phyloP scores from a whole-genome alignment of 1,139 yeast species.

The Suhomyces guaymorum region DNA sequence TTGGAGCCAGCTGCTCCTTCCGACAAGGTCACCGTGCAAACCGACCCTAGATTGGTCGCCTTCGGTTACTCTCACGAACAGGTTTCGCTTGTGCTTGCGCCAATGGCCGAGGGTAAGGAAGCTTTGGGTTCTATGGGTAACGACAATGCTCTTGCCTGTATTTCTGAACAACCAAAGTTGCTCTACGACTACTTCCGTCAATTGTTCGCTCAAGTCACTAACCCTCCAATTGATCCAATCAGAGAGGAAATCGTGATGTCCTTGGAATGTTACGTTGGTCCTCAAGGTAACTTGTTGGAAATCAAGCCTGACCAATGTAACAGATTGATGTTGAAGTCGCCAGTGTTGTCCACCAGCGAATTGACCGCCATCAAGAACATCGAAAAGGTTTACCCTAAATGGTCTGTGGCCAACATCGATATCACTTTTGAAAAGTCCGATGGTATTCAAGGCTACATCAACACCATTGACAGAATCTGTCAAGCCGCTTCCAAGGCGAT shows the following conservation, averaged over 20 bases:
- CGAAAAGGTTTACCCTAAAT: slow-evolving; percentile 73
- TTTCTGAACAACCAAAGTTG: slow-evolving; percentile 88
- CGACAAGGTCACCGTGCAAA: slow-evolving; percentile 53
- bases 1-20: slow-evolving; percentile 16
- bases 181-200: slow-evolving; percentile 94
- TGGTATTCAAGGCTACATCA: slow-evolving; percentile 83
- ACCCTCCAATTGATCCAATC: slow-evolving; percentile 98
- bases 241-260: slow-evolving; percentile 98
- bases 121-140: slow-evolving; percentile 99
- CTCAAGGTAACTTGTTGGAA: slow-evolving; percentile 93
- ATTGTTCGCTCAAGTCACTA: slow-evolving; percentile 96
- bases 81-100: slow-evolving; percentile 76
- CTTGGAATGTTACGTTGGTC: slow-evolving; percentile 93
- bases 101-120: slow-evolving; percentile 96
- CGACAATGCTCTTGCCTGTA: slow-evolving; percentile 94
- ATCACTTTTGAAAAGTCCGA: slow-evolving; percentile 84
- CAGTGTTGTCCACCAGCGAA: slow-evolving; percentile 74
- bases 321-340: slow-evolving; percentile 78
- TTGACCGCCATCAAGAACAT: slow-evolving; percentile 73
- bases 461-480: slow-evolving; percentile 84
- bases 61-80: slow-evolving; percentile 95
- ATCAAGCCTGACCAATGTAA: slow-evolving; percentile 92
- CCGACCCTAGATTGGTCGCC: slow-evolving; percentile 81
- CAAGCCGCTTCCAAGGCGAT: slow-evolving; percentile 86
- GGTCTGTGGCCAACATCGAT: slow-evolving; percentile 83